Conservation (phyloP, 1,139 yeast genomes). For the Geotrichum aggregatum region DNA sequence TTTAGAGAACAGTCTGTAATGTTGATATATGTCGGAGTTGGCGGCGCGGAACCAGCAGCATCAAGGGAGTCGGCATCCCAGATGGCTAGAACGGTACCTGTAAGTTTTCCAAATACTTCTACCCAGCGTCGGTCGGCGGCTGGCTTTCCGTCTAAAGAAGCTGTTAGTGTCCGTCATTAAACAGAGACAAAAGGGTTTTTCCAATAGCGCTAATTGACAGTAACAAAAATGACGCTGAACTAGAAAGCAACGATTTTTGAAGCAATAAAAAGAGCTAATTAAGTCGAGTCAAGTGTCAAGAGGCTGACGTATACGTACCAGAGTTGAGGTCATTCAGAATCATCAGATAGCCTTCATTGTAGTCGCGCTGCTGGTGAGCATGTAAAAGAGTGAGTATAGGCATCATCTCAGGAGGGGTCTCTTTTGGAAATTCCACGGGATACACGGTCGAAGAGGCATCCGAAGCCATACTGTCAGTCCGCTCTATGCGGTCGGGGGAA, state of each 20-base stretch:
- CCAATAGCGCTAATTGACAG: too few species aligned
- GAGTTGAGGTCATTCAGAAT: constrained; percentile 38
- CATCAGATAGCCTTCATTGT: constrained; percentile 48
- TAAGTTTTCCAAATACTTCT: constrained; percentile 55
- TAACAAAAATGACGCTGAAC: background rate
- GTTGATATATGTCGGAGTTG: constrained; percentile 76
- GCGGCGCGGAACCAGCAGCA: constrained; percentile 24
- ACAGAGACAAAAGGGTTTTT: too few species aligned
- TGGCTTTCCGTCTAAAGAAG: constrained; percentile 64
- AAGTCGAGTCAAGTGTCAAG: background rate
- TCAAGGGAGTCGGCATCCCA: constrained; percentile 32
- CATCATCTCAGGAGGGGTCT: constrained; percentile 48
- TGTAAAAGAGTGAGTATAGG: constrained; percentile 38
- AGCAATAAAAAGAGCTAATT: background rate
- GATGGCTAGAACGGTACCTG: constrained; percentile 86
- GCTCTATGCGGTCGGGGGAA: background rate
- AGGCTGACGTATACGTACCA: constrained; percentile 1
- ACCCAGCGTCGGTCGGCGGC: constrained; percentile 65
- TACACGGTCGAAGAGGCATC: constrained; percentile 13
- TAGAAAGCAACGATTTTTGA: background rate
- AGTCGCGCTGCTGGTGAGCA: constrained; percentile 42
- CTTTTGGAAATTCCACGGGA: constrained; percentile 33
- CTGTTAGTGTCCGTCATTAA: constrained; percentile 11
- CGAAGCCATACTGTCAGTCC: constrained; percentile 15
- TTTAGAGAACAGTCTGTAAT: constrained; percentile 84